These are phyloP conservation scores for Candida sithepensis DNA, from an alignment of 805 yeast genomes.

Conservation along the genomic window DNA sequence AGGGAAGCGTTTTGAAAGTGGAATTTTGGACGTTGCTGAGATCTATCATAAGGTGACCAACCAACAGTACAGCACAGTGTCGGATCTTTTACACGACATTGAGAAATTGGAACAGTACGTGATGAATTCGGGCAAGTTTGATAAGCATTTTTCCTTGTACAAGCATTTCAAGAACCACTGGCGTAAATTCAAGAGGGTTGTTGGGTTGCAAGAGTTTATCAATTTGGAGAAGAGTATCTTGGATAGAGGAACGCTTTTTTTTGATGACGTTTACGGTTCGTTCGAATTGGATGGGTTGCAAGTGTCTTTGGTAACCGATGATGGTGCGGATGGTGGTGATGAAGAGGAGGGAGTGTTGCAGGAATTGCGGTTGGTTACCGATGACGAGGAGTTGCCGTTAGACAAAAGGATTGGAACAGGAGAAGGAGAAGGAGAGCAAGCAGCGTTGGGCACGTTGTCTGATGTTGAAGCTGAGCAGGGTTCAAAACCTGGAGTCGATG, in stretches of 20 bases:
- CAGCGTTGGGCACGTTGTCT: neutral
- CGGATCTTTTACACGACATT: constrained; percentile 31
- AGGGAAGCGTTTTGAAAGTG: neutral
- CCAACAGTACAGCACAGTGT: constrained; percentile 27
- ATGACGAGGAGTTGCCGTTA: too few species aligned
- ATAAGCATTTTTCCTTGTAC: constrained; percentile 9
- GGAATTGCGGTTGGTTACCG: too few species aligned
- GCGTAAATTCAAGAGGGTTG: constrained; percentile 11
- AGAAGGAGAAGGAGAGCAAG: constrained; percentile 4
- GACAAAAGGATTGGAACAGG: too few species aligned
- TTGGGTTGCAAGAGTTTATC: constrained; percentile 6
- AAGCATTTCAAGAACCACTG: constrained; percentile 17
- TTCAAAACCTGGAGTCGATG: neutral
- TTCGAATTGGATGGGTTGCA: constrained; percentile 10
- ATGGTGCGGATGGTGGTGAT: neutral
- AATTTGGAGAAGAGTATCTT: constrained; percentile 9
- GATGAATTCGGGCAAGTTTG: constrained; percentile 5
- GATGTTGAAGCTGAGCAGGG: neutral
- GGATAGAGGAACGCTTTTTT: constrained; percentile 7
- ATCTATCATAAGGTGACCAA: constrained; percentile 24
- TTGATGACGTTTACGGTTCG: constrained; percentile 3
- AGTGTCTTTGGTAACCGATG: neutral
- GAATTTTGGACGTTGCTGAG: constrained; percentile 19
- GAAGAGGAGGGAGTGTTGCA: neutral
- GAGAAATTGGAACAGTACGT: constrained; percentile 24